Conservation (phyloP, 257 asterid species). For the Plantago ovata region DNA sequence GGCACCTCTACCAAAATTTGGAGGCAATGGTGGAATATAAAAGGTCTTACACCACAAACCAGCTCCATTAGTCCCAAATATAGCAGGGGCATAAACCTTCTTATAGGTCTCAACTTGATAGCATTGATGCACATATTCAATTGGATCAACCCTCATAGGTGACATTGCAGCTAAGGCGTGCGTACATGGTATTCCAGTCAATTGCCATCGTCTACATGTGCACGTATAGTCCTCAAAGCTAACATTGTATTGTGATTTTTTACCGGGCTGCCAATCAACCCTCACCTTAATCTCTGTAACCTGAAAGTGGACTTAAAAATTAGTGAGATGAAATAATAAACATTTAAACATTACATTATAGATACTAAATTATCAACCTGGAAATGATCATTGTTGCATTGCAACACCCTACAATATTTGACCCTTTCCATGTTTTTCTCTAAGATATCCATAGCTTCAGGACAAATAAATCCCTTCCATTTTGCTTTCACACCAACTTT, state of each 20-base stretch:
- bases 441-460: not conserved
- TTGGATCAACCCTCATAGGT: no score
- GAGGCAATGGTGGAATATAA: slow-evolving; percentile 6
- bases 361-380: no score
- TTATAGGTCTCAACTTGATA: not conserved
- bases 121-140: not conserved
- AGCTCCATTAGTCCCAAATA: not conserved
- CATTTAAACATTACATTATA: no score
- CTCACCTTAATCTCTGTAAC: no score
- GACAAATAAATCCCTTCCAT: not conserved
- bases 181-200: not conserved
- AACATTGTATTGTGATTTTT: not conserved
- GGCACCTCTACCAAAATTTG: not conserved
- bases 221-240: not conserved
- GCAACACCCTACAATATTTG: not conserved
- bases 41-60: not conserved
- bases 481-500: not conserved
- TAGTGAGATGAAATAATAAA: no score
- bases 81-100: not conserved
- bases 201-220: not conserved
- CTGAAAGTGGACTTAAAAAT: not conserved
- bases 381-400: not conserved
- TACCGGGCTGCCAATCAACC: no score
- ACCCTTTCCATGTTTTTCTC: not conserved
- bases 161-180: not conserved